phyloP scores from a whole-genome alignment of 1,284 basidiomycete genomes.

The Gymnopus androsaceus region DNA sequence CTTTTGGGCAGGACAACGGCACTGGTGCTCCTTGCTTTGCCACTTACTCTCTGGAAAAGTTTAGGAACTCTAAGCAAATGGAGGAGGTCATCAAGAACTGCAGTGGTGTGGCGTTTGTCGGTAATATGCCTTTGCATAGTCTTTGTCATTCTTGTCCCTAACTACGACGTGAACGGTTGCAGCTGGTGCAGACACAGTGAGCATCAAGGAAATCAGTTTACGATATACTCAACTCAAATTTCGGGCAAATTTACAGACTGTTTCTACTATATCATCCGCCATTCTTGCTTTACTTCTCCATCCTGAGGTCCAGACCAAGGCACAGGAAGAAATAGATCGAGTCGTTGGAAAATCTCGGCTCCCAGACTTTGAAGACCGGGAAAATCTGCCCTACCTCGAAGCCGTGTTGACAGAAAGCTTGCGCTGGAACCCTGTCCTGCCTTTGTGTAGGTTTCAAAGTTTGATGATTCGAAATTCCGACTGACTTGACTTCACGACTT shows the following conservation, averaged over 20 bases:
- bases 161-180: not conserved
- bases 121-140: constrained; percentile 10
- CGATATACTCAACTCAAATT: not conserved
- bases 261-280: constrained; percentile 24
- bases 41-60: constrained; percentile 18
- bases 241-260: too few relatives aligned
- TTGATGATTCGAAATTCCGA: not conserved
- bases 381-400: constrained; percentile 34
- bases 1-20: constrained; percentile 15
- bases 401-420: constrained; percentile 36
- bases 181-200: constrained; percentile 36
- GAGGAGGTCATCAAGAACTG: constrained; percentile 26
- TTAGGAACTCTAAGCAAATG: constrained; percentile 6
- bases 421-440: constrained; percentile 34
- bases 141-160: not conserved
- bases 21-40: constrained; percentile 21
- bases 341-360: constrained; percentile 31
- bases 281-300: constrained; percentile 32
- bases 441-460: constrained; percentile 12
- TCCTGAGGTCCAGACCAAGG: constrained; percentile 32
- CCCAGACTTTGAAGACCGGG: constrained; percentile 34
- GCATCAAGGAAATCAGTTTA: constrained; percentile 2
- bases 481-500: not conserved
- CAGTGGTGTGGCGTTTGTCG: constrained; percentile 22
- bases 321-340: too few relatives aligned